phyloP scores from a whole-genome alignment of 495 filamentous ascomycete genomes.

The Neurospora discreta region DNA sequence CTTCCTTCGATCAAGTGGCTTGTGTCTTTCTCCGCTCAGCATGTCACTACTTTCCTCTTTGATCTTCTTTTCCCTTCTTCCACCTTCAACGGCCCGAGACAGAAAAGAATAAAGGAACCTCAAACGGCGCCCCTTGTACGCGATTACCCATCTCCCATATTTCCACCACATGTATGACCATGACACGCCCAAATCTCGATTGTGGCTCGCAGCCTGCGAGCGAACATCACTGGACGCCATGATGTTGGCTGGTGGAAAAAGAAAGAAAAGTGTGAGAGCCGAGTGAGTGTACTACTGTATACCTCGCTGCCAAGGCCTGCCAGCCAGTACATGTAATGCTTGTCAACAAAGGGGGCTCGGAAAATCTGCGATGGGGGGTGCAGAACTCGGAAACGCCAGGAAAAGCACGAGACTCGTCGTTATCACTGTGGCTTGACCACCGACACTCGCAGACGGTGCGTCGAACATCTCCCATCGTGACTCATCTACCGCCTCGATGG shows the following conservation, averaged over 20 bases:
- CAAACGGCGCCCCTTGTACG: neutral
- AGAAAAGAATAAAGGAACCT: neutral
- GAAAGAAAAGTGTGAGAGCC: neutral
- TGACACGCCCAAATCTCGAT: neutral
- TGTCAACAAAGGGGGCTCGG: neutral
- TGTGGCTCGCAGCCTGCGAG: neutral
- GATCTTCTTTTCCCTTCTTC: neutral
- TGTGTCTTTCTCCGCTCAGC: neutral
- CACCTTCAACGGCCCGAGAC: neutral
- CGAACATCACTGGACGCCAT: neutral
- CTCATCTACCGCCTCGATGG: neutral
- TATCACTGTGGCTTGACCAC: neutral
- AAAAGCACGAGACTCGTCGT: neutral
- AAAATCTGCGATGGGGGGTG: neutral
- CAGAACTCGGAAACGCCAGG: neutral
- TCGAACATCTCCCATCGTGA: neutral
- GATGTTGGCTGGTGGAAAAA: neutral
- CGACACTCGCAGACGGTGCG: neutral
- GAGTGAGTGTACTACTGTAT: neutral
- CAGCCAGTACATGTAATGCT: neutral
- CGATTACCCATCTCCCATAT: neutral
- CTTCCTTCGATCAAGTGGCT: neutral
- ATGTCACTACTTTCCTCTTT: neutral
- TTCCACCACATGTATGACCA: neutral
- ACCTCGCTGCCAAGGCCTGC: neutral